A percentile compares a stretch with the other conserved stretches of the same genome.
Evolutionary conservation across 129 eudicot genomes (phyloP).

Genomic region (Sambucus nigra): DNA sequence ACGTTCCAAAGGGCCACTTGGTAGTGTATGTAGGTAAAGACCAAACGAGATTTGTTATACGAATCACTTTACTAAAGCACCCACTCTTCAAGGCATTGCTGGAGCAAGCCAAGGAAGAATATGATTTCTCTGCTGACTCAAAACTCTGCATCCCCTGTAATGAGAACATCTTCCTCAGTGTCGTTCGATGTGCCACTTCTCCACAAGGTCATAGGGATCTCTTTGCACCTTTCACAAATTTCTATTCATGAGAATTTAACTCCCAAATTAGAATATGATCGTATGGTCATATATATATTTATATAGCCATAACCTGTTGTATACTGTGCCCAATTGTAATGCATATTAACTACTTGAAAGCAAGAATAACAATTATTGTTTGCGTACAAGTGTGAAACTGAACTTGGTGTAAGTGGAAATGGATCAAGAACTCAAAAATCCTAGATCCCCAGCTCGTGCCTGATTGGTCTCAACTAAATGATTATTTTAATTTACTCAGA

Average conservation of each 20-base stretch:
- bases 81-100: slow-evolving; percentile 67
- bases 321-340: slow-evolving; percentile 10
- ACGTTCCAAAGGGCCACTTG: slow-evolving; percentile 90
- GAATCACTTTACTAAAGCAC: slow-evolving; percentile 53
- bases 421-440: not conserved
- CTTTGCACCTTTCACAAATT: slow-evolving; percentile 25
- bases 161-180: slow-evolving; percentile 55
- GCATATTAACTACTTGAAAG: slow-evolving; percentile 2
- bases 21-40: slow-evolving; percentile 78
- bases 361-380: not conserved
- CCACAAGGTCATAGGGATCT: slow-evolving; percentile 13
- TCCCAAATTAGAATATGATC: not conserved
- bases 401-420: not conserved
- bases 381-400: not conserved
- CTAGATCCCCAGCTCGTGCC: not conserved
- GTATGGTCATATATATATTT: not conserved
- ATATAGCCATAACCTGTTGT: slow-evolving; percentile 15
- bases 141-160: slow-evolving; percentile 68
- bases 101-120: slow-evolving; percentile 68
- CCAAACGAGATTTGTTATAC: slow-evolving; percentile 62
- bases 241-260: slow-evolving; percentile 6
- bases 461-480: not conserved
- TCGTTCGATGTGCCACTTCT: slow-evolving; percentile 46
- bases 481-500: no score
- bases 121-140: slow-evolving; percentile 41